Conservation (phyloP, 306 rosid genomes). For the Betula pendula region DNA sequence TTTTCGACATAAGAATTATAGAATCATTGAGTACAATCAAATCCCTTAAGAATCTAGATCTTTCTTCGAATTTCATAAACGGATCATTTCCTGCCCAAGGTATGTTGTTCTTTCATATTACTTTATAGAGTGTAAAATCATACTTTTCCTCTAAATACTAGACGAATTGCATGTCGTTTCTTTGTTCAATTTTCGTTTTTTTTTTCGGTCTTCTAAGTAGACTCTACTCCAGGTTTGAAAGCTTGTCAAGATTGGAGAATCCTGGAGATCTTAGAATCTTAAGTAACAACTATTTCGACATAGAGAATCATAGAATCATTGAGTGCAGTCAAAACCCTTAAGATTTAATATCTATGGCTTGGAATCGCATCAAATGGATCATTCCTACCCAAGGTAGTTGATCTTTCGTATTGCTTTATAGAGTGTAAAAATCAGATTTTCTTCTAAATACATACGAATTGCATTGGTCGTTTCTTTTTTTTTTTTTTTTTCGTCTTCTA, state of each 20-base stretch:
- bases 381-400: background rate
- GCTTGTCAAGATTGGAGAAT: background rate
- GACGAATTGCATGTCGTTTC: too few relatives aligned
- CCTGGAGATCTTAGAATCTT: constrained; percentile 14
- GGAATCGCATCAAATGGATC: constrained; percentile 1
- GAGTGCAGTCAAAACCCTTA: constrained; percentile 13
- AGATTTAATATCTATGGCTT: background rate
- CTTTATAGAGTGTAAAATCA: too few relatives aligned
- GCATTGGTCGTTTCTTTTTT: too few relatives aligned
- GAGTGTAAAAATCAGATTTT: too few relatives aligned
- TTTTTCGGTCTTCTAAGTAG: too few relatives aligned
- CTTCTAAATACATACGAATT: too few relatives aligned
- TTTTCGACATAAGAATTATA: background rate
- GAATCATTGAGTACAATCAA: background rate
- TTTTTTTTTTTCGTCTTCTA: too few relatives aligned
- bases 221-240: background rate
- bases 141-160: too few relatives aligned
- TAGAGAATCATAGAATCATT: background rate
- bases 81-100: constrained; percentile 13
- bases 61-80: background rate
- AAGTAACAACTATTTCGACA: background rate
- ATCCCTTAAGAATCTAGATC: constrained; percentile 1
- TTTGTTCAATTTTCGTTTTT: too few relatives aligned
- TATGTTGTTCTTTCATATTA: background rate
- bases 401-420: too few relatives aligned